phyloP scores from a whole-genome alignment of 257 asterid genomes.

The Thymus quinquecostatus region DNA sequence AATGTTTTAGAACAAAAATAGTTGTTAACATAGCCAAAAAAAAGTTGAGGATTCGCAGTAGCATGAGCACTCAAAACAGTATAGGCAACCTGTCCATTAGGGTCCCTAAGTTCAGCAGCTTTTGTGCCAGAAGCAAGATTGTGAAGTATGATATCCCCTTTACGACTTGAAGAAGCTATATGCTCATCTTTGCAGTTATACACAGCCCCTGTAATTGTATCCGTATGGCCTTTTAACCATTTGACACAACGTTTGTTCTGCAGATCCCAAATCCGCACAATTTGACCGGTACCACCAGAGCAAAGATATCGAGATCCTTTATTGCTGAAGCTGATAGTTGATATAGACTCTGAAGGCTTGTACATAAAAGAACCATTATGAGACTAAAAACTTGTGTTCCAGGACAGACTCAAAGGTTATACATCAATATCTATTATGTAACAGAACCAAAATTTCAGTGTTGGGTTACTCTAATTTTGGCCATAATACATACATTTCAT shows the following conservation, averaged over 20 bases:
- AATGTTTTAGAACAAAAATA: slow-evolving; percentile 39
- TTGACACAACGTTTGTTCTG: slow-evolving; percentile 90
- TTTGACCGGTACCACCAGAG: slow-evolving; percentile 94
- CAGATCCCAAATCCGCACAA: slow-evolving; percentile 96
- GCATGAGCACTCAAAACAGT: slow-evolving; percentile 23
- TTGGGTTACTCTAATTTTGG: not conserved
- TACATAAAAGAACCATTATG: slow-evolving; percentile 26
- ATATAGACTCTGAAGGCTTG: slow-evolving; percentile 73
- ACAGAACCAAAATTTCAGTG: slow-evolving; percentile 8
- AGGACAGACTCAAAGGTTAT: slow-evolving; percentile 15
- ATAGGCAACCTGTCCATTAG: slow-evolving; percentile 81
- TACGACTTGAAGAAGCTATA: slow-evolving; percentile 93
- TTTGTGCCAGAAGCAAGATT: slow-evolving; percentile 94
- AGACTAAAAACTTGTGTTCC: slow-evolving; percentile 19
- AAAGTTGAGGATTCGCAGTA: slow-evolving; percentile 24
- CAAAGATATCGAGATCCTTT: slow-evolving; percentile 94
- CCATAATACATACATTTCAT: not conserved
- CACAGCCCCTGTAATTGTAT: slow-evolving; percentile 83
- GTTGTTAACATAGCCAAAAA: slow-evolving; percentile 25
- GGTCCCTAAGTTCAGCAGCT: slow-evolving; percentile 95
- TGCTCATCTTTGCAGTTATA: slow-evolving; percentile 99
- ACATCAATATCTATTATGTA: slow-evolving; percentile 4
- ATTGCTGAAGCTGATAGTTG: slow-evolving; percentile 90
- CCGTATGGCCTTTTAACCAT: slow-evolving; percentile 97
- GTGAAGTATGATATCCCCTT: slow-evolving; percentile 94